Base-by-base conservation (phyloP, 1,139 yeast genomes). In the Scheffersomyces cryptocercus region DNA sequence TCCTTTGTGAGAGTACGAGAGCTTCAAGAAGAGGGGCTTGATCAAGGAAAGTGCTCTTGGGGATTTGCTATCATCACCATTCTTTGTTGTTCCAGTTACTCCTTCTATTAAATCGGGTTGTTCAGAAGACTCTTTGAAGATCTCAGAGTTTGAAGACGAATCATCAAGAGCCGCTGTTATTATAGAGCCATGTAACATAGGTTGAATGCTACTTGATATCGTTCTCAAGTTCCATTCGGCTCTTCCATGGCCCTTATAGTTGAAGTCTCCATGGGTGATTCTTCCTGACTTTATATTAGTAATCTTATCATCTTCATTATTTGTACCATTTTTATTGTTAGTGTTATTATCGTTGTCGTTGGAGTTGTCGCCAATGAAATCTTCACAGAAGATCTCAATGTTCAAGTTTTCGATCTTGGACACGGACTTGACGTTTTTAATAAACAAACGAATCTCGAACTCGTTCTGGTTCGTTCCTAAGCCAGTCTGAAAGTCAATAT, bases 151-250 rank as follows among this genome's bases (percentile, higher is more conserved):
- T 11, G 16, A 24, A 11, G 35, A 29, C 13, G 15, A 29, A 2
- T 44, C 50, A 12, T 53, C 61, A 5, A 38, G 36, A 12, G 48
- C 52, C 3, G 48, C 45, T 5, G 64, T 52, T 13, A 62, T 47
- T 12, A 72, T 55, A 0, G 67, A 48, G 2, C 93, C 97, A 40
- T 89, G 74, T 20, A 91, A 70, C 0, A 85, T 69, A 0, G 95
- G 91, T 40, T 73, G 77, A 49, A 84, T 75, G 0, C 96, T 96
- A 1, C 86, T 68, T 2, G 83, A 69, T 10, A 83, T 65, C 20
- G 72, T 72, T 24, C 81, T 76, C 49, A 91, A 77, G 9, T 78
- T 73, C 97, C 97, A 90, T 53, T 77, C 81, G n/a, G 84, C 88
- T 30, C 59, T 63, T 0, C 83, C 84, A 13, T 72, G 67, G 16